These are phyloP conservation scores for Daldinia sp. DNA, from an alignment of 2,329 filamentous ascomycete genomes.

Conservation along the genomic window DNA sequence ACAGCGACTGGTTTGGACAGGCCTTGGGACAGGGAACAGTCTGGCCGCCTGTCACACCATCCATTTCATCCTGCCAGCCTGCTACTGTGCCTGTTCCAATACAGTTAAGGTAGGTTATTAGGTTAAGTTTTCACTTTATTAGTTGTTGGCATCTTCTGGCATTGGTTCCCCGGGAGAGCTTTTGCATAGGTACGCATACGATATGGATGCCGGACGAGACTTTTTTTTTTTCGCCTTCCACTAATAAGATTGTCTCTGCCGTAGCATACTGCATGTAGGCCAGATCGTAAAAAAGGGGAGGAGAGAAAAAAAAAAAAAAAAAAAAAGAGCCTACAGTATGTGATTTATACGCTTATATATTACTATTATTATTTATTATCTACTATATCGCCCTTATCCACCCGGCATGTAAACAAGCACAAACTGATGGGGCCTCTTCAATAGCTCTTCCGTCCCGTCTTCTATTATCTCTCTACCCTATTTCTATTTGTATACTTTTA, in stretches of 20 bases:
- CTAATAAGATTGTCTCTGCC: conserved; percentile 12
- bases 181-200: conserved; percentile 10
- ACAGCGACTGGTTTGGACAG: conserved; percentile 24
- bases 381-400: conserved; percentile 34
- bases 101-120: conserved; percentile 17
- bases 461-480: not conserved
- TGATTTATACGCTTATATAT: conserved; percentile 34
- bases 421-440: conserved; percentile 25
- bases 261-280: conserved; percentile 7
- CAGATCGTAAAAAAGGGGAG: not conserved
- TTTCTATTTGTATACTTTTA: conserved; percentile 1
- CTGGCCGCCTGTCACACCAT: conserved; percentile 34
- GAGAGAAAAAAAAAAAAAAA: conserved; percentile 2
- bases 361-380: not conserved
- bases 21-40: conserved; percentile 21
- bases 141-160: conserved; percentile 8
- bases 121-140: conserved; percentile 16
- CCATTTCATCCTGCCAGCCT: conserved; percentile 14
- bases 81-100: conserved; percentile 5
- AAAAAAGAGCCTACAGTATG: conserved; percentile 6
- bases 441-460: conserved; percentile 6
- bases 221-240: conserved; percentile 19
- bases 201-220: conserved; percentile 9
- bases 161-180: conserved; percentile 14
- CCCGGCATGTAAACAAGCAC: conserved; percentile 35